phyloP scores from a whole-genome alignment of 139 green algal genomes.

The Ettlia oleoabundans region DNA sequence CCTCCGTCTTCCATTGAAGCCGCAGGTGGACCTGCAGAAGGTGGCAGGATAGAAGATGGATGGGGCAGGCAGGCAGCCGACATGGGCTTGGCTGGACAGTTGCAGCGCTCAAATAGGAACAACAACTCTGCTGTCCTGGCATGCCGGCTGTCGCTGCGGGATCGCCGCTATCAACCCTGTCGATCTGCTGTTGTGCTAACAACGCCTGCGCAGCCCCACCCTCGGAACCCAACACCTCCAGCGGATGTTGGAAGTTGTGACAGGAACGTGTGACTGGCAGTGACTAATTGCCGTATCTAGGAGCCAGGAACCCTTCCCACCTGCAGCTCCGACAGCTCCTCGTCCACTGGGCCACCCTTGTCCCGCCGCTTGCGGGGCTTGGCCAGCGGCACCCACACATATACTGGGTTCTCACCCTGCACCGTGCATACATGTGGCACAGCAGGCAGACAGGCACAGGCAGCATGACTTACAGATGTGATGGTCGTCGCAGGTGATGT shows the following conservation, averaged over 20 bases:
- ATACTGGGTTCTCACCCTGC: conserved; percentile 62
- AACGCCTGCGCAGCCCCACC: background rate
- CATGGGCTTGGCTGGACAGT: too few species aligned
- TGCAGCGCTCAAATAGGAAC: background rate
- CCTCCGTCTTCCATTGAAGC: conserved; percentile 62
- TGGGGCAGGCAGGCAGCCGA: background rate
- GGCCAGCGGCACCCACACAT: conserved; percentile 77
- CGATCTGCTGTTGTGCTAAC: too few species aligned
- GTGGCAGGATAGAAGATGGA: background rate
- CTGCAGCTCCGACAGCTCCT: conserved; percentile 42
- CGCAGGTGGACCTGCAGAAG: conserved; percentile 69
- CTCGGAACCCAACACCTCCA: background rate
- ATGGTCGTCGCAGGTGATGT: too few species aligned
- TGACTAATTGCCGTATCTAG: too few species aligned
- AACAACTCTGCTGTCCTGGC: too few species aligned
- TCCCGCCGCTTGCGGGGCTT: conserved; percentile 2
- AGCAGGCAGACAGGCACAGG: background rate
- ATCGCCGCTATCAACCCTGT: too few species aligned
- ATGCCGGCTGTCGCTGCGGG: too few species aligned
- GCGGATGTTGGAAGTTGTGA: too few species aligned
- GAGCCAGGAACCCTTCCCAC: too few species aligned
- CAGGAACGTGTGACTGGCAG: too few species aligned
- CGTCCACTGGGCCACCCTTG: conserved; percentile 6
- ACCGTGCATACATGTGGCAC: background rate
- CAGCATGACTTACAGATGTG: too few species aligned